These are phyloP conservation scores for Cucurbita ficifolia DNA, from an alignment of 306 rosid genomes.

Conservation along the genomic window DNA sequence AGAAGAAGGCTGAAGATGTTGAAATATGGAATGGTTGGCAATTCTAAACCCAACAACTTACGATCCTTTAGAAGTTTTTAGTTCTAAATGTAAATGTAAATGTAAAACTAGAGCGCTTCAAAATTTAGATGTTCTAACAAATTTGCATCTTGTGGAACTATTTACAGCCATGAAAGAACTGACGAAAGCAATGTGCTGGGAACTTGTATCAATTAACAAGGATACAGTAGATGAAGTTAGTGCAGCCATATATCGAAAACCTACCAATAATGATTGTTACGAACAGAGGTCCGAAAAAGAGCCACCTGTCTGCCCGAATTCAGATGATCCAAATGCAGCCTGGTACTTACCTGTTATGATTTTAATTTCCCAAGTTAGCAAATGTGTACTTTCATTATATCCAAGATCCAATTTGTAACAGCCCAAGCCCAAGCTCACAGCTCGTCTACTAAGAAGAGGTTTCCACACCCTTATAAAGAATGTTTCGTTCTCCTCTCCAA, in stretches of 20 bases:
- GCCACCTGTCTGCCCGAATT: constrained; percentile 56
- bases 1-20: constrained; percentile 70
- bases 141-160: constrained; percentile 9
- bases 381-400: not conserved
- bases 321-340: constrained; percentile 84
- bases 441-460: too few relatives aligned
- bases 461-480: too few relatives aligned
- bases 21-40: constrained; percentile 73
- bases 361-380: not conserved
- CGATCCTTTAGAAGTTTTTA: not conserved
- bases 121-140: not conserved
- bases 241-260: constrained; percentile 69
- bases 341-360: constrained; percentile 33
- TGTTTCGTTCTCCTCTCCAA: too few relatives aligned
- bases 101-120: not conserved
- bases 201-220: constrained; percentile 55
- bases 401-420: not conserved
- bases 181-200: constrained; percentile 84
- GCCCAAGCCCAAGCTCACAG: too few relatives aligned
- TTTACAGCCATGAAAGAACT: constrained; percentile 70
- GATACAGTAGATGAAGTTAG: constrained; percentile 74
- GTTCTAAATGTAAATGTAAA: not conserved
- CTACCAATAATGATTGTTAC: constrained; percentile 70
- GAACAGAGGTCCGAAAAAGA: constrained; percentile 51
- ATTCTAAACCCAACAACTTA: not conserved